These are phyloP conservation scores for Sporothrix pallida DNA, from an alignment of 2,329 filamentous ascomycete species.

Conservation along the genomic window DNA sequence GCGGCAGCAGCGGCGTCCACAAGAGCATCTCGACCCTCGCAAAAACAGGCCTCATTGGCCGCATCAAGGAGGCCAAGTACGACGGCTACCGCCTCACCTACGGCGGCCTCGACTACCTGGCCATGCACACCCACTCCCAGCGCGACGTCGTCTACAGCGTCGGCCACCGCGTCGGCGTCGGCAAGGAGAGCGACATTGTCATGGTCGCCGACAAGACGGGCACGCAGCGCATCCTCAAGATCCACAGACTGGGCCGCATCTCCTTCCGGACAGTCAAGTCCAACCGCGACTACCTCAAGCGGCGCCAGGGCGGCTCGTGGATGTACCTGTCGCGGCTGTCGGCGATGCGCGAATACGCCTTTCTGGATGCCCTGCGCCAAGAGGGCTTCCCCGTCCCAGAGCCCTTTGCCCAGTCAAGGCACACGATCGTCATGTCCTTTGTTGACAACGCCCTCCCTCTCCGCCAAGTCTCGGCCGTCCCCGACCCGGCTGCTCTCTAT, in stretches of 20 bases:
- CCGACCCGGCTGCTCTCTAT: constrained; percentile 84
- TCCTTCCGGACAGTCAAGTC: constrained; percentile 96
- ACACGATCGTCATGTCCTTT: constrained; percentile 95
- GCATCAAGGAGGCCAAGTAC: constrained; percentile 94
- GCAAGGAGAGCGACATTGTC: constrained; percentile 97
- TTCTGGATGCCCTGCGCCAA: constrained; percentile 84
- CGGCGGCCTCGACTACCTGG: constrained; percentile 96
- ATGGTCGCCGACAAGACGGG: constrained; percentile 84
- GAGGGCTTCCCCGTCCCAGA: constrained; percentile 90
- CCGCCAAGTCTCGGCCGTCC: constrained; percentile 82
- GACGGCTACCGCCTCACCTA: constrained; percentile 97
- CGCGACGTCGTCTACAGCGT: constrained; percentile 85
- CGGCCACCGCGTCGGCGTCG: constrained; percentile 91
- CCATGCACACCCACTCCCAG: constrained; percentile 85
- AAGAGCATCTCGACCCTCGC: constrained; percentile 88
- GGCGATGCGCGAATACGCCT: constrained; percentile 91
- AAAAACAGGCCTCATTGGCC: constrained; percentile 88
- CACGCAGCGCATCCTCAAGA: constrained; percentile 84
- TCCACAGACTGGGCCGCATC: constrained; percentile 92
- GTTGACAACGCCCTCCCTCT: constrained; percentile 93
- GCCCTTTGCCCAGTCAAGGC: constrained; percentile 85
- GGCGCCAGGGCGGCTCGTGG: constrained; percentile 77
- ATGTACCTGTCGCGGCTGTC: constrained; percentile 97
- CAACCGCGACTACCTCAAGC: constrained; percentile 93
- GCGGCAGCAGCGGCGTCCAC: constrained; percentile 78